These are phyloP conservation scores for Elsinoe fawcettii DNA, from an alignment of 2,329 filamentous ascomycete species.

Conservation along the genomic window DNA sequence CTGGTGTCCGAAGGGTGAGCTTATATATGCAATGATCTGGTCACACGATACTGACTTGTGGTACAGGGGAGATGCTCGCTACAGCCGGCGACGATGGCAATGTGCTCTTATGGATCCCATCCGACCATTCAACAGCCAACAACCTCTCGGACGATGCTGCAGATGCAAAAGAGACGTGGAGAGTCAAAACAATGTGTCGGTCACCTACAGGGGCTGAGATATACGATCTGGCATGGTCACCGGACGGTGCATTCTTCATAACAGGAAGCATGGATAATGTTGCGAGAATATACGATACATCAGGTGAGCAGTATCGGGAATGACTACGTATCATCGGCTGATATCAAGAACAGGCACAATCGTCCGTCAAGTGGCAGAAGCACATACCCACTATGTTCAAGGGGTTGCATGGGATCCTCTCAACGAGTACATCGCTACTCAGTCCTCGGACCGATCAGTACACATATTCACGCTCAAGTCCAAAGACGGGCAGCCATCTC, in stretches of 20 bases:
- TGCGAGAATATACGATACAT: conserved; percentile 90
- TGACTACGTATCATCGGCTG: conserved; percentile 16
- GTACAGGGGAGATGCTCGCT: conserved; percentile 76
- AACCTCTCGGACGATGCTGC: conserved; percentile 60
- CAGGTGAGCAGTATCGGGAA: conserved; percentile 31
- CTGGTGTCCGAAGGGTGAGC: conserved; percentile 82
- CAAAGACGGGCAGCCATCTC: conserved; percentile 89
- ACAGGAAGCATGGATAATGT: conserved; percentile 99
- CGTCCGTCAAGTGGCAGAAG: conserved; percentile 85
- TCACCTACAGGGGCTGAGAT: conserved; percentile 83
- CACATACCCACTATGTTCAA: conserved; percentile 93
- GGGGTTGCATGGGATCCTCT: conserved; percentile 97
- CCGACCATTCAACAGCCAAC: conserved; percentile 59
- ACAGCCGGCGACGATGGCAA: conserved; percentile 97
- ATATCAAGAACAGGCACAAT: conserved; percentile 45
- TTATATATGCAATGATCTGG: neutral
- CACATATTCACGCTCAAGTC: conserved; percentile 95
- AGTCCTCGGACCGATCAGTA: conserved; percentile 94
- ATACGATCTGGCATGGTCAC: conserved; percentile 97
- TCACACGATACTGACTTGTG: neutral
- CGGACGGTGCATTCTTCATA: conserved; percentile 93
- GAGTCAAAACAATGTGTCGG: conserved; percentile 95
- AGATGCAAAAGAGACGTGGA: conserved; percentile 95
- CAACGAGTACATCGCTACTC: conserved; percentile 96
- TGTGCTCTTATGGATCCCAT: conserved; percentile 89